Evolutionary conservation across 345 rosid species (phyloP).

Genomic region (Sonneratia alba): DNA sequence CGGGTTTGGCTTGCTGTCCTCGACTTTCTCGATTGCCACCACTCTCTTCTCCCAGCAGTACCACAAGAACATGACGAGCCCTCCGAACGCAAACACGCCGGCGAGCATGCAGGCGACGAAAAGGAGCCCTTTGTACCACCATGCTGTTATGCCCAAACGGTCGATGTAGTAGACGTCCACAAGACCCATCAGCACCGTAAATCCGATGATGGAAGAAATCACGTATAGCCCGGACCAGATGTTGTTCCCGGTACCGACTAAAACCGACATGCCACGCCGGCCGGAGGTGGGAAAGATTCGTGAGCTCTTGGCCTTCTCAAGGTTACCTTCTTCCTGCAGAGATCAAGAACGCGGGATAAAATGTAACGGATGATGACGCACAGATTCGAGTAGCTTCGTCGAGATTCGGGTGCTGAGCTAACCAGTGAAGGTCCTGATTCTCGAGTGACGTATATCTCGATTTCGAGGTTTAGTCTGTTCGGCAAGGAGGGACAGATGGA

Average conservation of each 20-base stretch:
- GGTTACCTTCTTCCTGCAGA: conserved; percentile 69
- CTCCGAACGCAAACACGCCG: conserved; percentile 58
- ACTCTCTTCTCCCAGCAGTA: conserved; percentile 43
- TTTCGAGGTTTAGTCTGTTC: conserved; percentile 45
- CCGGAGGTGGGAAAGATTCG: conserved; percentile 24
- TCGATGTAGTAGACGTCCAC: conserved; percentile 48
- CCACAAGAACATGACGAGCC: conserved; percentile 62
- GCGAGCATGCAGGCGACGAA: conserved; percentile 56
- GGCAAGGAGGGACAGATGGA: conserved; percentile 49
- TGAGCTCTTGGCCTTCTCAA: conserved; percentile 16
- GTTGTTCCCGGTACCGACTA: conserved; percentile 72
- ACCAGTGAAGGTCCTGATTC: conserved; percentile 66
- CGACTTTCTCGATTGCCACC: conserved; percentile 12
- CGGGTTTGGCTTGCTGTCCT: conserved; percentile 4
- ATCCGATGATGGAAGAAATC: conserved; percentile 46
- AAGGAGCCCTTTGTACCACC: conserved; percentile 89
- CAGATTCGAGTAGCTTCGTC: not conserved
- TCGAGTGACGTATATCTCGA: conserved; percentile 57
- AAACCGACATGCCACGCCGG: conserved; percentile 46
- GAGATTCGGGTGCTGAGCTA: not conserved
- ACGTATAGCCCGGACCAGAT: conserved; percentile 70
- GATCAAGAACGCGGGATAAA: not conserved
- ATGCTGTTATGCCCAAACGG: conserved; percentile 33
- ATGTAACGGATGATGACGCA: not conserved
- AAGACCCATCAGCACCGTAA: conserved; percentile 30